Evolutionary conservation across 305 asterid genomes (phyloP).

Genomic region (Fraxinus latifolia): DNA sequence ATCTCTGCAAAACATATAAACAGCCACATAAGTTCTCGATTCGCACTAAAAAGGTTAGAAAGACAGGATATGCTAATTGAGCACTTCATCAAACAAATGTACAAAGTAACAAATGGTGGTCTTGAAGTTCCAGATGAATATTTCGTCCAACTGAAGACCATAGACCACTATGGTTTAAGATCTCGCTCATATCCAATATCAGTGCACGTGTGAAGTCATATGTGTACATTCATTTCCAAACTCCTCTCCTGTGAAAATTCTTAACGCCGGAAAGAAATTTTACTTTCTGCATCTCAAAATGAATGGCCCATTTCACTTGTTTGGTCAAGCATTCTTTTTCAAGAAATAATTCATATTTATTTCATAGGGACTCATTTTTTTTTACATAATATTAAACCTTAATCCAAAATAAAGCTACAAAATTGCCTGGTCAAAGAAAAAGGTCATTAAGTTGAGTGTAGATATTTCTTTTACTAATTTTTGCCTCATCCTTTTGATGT

Average conservation of each 20-base stretch:
- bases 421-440: not conserved
- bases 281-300: not conserved
- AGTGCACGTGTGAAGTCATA: not conserved
- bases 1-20: slow-evolving; percentile 43
- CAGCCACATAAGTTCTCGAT: slow-evolving; percentile 2
- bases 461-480: not conserved
- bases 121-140: not conserved
- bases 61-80: not conserved
- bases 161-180: not conserved
- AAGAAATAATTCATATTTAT: not conserved
- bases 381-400: not conserved
- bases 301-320: not conserved
- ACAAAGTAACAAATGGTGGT: not conserved
- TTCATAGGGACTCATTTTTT: not conserved
- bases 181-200: not conserved
- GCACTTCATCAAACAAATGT: not conserved
- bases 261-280: too few relatives aligned
- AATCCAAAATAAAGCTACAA: not conserved
- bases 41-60: slow-evolving; percentile 13
- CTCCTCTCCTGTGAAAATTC: not conserved
- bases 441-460: not conserved
- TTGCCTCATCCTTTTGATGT: not conserved
- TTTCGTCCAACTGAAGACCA: not conserved
- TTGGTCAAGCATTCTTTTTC: not conserved
- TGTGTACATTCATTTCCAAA: not conserved